Base-by-base conservation (phyloP, 2,329 filamentous ascomycete genomes). In the Shiraia bambusicola region DNA sequence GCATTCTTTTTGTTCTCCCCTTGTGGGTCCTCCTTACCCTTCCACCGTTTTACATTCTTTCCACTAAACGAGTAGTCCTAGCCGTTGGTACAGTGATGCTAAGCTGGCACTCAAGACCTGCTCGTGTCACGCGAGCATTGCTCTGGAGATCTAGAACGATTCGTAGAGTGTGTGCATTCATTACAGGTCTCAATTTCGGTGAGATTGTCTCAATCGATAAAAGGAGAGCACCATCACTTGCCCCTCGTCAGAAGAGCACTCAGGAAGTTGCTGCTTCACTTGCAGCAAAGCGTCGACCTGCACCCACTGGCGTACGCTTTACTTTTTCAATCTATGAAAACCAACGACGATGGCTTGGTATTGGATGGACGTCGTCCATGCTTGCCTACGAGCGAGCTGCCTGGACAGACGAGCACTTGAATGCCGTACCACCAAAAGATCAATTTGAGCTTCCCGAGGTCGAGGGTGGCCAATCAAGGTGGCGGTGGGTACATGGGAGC, bases 281-380 rank as follows among this genome's bases (percentile, higher is more conserved):
- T n/a, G 56, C 58, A 24, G 67, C 70, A 14, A 71, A 72, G 46
- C 59, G 65, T 13, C 64, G 66, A 16, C 67, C 68, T 24, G 63
- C 66, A 22, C 84, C 86, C 4, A 81, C 89, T 0, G 90, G 91
- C 1, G 88, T 98, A 11, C 87, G 90, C 31, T 98, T 98, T 61
- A 98, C 93, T 0, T 98, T 98, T 50, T 91, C 93, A 34, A 78
- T 98, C 2, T 97, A 91, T 61, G 93, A 98, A 67, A 98, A 98
- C 58, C 93, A 98, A 69, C 81, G 93, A 29, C 82, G 93, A 37
- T 98, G 93, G 93, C 74, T 98, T 3, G 92, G 91, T 1, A 79
- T 98, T 10, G 93, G 93, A 0, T 98, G 93, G 91, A 97, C 93
- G 0, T 86, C 86, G 2, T 94, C 85, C 28, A 75, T 98, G 47